These are phyloP conservation scores for Neltuma alba DNA, from an alignment of 306 rosid species.

Conservation along the genomic window DNA sequence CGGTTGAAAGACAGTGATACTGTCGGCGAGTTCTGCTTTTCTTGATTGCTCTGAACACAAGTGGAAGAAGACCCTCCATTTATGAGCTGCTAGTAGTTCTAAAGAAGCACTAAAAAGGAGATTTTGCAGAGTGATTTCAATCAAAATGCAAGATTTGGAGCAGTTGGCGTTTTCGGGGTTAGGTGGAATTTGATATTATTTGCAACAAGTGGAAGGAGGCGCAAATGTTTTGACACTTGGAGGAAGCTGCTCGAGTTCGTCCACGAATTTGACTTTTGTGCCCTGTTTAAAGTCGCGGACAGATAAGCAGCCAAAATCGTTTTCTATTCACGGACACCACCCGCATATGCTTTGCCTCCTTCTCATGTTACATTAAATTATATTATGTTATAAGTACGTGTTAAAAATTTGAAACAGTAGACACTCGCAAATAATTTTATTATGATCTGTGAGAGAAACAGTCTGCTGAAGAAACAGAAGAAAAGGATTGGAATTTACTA, in stretches of 20 bases:
- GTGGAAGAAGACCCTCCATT: constrained; percentile 55
- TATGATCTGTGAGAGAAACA: neutral
- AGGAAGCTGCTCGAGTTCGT: neutral
- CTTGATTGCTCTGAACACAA: constrained; percentile 43
- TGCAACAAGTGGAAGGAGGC: no score
- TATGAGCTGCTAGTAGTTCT: neutral
- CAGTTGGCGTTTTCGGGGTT: constrained; percentile 11
- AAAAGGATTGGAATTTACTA: no score
- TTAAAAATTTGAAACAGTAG: neutral
- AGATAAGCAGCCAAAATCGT: neutral
- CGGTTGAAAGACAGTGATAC: constrained; percentile 45
- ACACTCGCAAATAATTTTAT: neutral
- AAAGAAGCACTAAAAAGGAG: neutral
- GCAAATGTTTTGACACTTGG: no score
- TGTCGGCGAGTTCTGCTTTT: constrained; percentile 35
- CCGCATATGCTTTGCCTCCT: neutral
- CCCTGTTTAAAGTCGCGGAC: constrained; percentile 1
- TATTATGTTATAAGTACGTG: no score
- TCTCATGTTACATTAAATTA: neutral
- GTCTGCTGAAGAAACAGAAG: no score
- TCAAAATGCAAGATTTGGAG: neutral
- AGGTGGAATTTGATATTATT: constrained; percentile 32
- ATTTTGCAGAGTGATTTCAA: neutral
- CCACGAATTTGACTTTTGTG: constrained; percentile 32
- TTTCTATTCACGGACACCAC: neutral